Conservation (phyloP, 129 eudicot genomes). For the Flaveria ramosissima region DNA sequence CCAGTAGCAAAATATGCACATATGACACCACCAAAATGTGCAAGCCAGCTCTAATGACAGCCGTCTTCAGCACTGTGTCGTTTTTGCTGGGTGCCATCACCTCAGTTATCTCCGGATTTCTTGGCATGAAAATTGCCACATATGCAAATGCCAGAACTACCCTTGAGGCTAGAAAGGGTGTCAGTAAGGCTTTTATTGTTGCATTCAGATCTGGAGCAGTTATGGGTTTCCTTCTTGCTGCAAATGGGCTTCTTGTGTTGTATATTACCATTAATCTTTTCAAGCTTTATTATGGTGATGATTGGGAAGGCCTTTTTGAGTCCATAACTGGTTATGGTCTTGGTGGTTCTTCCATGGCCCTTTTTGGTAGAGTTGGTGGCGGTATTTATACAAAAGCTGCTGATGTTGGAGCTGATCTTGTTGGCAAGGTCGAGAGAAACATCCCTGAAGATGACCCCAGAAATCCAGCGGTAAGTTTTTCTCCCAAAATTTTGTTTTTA, state of each 20-base stretch:
- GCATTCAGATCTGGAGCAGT: slow-evolving; percentile 96
- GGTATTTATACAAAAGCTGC: slow-evolving; percentile 92
- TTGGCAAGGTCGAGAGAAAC: slow-evolving; percentile 79
- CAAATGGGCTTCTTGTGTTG: slow-evolving; percentile 85
- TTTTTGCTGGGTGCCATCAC: slow-evolving; percentile 85
- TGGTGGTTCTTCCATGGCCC: slow-evolving; percentile 97
- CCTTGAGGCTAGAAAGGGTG: slow-evolving; percentile 93
- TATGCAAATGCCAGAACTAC: slow-evolving; percentile 95
- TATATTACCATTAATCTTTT: slow-evolving; percentile 68
- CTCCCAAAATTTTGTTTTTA: background rate
- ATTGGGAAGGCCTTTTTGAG: slow-evolving; percentile 93
- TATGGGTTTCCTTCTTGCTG: slow-evolving; percentile 95
- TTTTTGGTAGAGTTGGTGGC: slow-evolving; percentile 92
- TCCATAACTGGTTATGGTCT: slow-evolving; percentile 93
- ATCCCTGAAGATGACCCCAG: slow-evolving; percentile 96
- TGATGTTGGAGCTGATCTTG: slow-evolving; percentile 94
- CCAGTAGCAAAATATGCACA: slow-evolving; percentile 60
- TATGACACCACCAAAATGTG: slow-evolving; percentile 67
- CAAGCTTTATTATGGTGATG: slow-evolving; percentile 90
- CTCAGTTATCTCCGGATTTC: slow-evolving; percentile 82
- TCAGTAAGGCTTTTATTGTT: slow-evolving; percentile 76
- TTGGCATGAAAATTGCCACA: slow-evolving; percentile 94
- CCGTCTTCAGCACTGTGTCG: slow-evolving; percentile 79
- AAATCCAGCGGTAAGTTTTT: slow-evolving; percentile 70
- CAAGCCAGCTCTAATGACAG: slow-evolving; percentile 92